Base-by-base conservation (phyloP, 352 stramenopile species). In the Nothophytophthora sp. region DNA sequence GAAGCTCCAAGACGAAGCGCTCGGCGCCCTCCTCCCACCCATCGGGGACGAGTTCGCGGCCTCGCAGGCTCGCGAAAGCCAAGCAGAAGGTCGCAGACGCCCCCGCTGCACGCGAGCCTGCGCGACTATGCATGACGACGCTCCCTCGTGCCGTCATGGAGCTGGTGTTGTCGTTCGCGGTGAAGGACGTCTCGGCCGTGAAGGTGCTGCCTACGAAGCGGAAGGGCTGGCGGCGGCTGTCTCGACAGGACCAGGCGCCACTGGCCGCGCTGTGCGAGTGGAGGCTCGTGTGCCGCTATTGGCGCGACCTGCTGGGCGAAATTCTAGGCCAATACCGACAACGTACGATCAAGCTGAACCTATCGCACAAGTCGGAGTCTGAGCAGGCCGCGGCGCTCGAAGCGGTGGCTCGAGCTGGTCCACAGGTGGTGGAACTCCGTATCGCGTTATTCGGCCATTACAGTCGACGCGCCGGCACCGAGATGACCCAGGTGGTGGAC, bases 131-230 rank as follows among this genome's bases (percentile, higher is more conserved):
- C 12, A 60, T 76, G 58, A 55, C 55, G 33, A 51, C 65, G 39
- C 50, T 85, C 39, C 73, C 73, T 15, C 73, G 71, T 28, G 59
- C 71, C 1, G 68, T 77, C 12, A 68, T 81, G 70, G 73, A 80
- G 55, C 47, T 81, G 27, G 48, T 85, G 27, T 62, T 82, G 53
- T 76, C 73, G 16, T 85, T 76, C 38, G 73, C 73, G 5, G 55
- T 81, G 39, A 76, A 82, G 37, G 70, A 85, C 41, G 48, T 85
- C 19, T 58, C 58, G 25, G 63, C 59, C 20, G 65, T 77, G 30
- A 74, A 80, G 37, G 55, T 85, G 47, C 20, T 63, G n/a, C 73
- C 73, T 5, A 76, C 67, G 23, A 76, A 71, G 55, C 68, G 66
- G 19, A 54, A 63, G 30, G 70, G 71, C 47, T 80, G 71, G 67